Percentiles rank a stretch among this genome's conserved stretches.
These are phyloP conservation scores for Paramecium sexaurelia DNA, from an alignment of 73 alveolate species.

Conservation along the genomic window DNA sequence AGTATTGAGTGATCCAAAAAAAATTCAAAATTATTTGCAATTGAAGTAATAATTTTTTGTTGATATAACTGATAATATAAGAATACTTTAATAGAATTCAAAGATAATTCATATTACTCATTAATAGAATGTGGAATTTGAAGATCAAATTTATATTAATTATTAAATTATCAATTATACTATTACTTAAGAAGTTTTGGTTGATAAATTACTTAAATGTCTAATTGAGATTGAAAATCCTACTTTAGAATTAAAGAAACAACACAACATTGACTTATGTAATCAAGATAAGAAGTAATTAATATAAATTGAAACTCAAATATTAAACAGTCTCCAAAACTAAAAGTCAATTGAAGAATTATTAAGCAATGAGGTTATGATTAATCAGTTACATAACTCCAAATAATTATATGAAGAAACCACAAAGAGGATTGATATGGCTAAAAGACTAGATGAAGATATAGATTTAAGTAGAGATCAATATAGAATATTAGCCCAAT, in stretches of 20 bases:
- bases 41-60: constrained; percentile 16
- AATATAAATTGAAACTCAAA: constrained; percentile 53
- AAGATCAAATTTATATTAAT: constrained; percentile 2
- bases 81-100: background rate
- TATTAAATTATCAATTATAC: constrained; percentile 69
- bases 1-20: background rate
- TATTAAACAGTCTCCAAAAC: constrained; percentile 50
- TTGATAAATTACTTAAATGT: constrained; percentile 68
- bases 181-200: constrained; percentile 74
- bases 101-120: constrained; percentile 42
- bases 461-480: constrained; percentile 74
- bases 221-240: constrained; percentile 71
- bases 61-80: background rate
- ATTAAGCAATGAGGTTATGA: constrained; percentile 82
- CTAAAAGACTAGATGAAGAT: constrained; percentile 66
- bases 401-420: constrained; percentile 68
- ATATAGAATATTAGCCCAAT: constrained; percentile 79
- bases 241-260: constrained; percentile 69
- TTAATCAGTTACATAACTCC: constrained; percentile 78
- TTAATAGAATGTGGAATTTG: background rate
- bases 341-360: constrained; percentile 67
- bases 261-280: constrained; percentile 69
- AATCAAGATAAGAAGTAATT: constrained; percentile 52
- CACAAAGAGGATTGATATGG: constrained; percentile 71
- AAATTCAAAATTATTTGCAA: background rate